Evolutionary conservation across 2,329 filamentous ascomycete genomes (phyloP), one percentile per base, ranked within the genome.

Genomic region (Colletotrichum caudatum): DNA sequence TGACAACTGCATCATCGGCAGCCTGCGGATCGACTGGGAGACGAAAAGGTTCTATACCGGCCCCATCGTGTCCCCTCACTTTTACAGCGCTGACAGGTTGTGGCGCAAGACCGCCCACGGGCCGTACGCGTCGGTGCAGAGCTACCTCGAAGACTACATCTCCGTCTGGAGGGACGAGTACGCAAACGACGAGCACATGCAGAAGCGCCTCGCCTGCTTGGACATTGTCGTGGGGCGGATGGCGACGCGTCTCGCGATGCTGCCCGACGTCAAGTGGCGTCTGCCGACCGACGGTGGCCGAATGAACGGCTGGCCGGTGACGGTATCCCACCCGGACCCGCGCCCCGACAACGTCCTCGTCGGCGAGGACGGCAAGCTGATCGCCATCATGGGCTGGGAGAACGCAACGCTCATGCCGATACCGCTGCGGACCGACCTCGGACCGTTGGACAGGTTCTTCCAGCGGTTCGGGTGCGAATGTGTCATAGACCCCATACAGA

Each of bases 341-440:
- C 66, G 70, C 8, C 54, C 46, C 16, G 48, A 66, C 7, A 69
- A 73, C 7, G 48, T 74, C 8, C 66, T 74, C 5, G 44, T 70
- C 9, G 64, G 64, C 44, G 48, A 33, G 5, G 26, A 51, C 20
- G 44, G 46, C 7, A 26, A 63, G 29, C 46, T 74, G 18, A 20
- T 51, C 3, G 61, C 60, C 48, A 51, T 74, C 9, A 39, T 74
- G 56, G 74, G 71, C 3, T 74, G 72, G 69, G 74, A 74, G 16
- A 41, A 64, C 37, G 62, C 66, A n/a, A 41, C 53, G 1, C 23
- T 71, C 18, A 53, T 74, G 44, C 74, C 74, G 1, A 69, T 60
- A 23, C 41, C 58, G 14, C 56, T 74, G 56, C 35, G 44, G 20
- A 48, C 57, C 2, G 51, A 37, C 11, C 53, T 69, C n/a, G 56